Evolutionary conservation across 176 grass and related monocot genomes (phyloP), one percentile per base, ranked within the genome.

Genomic region (Puccinellia tenuiflora): DNA sequence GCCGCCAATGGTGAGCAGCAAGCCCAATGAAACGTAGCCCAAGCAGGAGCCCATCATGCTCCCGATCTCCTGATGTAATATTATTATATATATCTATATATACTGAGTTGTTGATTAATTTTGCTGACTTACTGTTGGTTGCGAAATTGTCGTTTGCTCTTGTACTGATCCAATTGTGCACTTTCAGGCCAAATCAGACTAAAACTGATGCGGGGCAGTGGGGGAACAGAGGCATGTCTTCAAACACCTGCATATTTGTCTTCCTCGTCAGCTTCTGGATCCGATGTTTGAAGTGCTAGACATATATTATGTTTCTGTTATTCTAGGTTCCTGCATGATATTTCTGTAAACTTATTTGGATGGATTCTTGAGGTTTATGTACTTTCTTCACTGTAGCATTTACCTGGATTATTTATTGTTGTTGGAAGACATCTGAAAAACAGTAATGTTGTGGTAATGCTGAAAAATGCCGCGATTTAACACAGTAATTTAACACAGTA

Each of bases 61-160:
- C 86, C 38, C 79, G 35, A 12, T 88, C 86, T 22, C 86, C 79
- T 83, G 86, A 81, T 77, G 86, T 88, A 86, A 82, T 43, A 35
- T 6, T 14, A 30, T 22, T 21, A n/a, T 17, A 14, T 54, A 3
- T 48, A 21, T 3, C 10, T 45, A 11, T n/a, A n/a, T n/a, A n/a
- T 45, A 11, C 42, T 45, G 2, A 45, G 42, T 47, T 15, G 45
- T 47, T 47, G 45, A 0, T 62, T 63, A 11, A 3, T n/a, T 45
- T 3, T 84, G 31, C 22, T 22, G 1, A 33, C 52, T 82, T 30
- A 43, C 10, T 38, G 11, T 59, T 10, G 5, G 21, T 59, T 54
- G 9, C 9, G 1, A 70, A n/a, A 9, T 22, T 2, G 35, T 30
- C 0, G 51, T 2, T 45, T 59, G 24, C 35, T 28, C 33, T 16